Base-by-base conservation (phyloP, 345 rosid genomes). In the Salix viminalis region DNA sequence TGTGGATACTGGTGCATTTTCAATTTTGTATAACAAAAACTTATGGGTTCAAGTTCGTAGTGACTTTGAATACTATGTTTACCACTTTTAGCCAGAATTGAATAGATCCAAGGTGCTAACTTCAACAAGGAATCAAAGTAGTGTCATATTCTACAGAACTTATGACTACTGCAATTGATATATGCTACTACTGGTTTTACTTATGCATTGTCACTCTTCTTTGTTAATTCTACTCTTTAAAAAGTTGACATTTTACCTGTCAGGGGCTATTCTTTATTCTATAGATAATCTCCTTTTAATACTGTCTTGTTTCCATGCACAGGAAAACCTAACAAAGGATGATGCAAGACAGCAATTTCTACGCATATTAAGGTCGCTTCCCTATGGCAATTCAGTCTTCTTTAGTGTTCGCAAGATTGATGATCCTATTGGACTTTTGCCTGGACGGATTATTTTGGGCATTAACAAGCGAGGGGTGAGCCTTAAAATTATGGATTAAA, bases 381-480 rank as follows among this genome's bases (percentile, higher is more conserved):
- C 97, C 39, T 96, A 96, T 79, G 98, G 99, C 69, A 93, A 91
- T 78, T 96, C 99, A 6, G 93, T 96, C 48, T 96, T 96, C 88
- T 96, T 93, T 34, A 81, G 96, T 28, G 96, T 93, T 56, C 94
- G 98, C 71, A 96, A 93, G 84, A 96, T 96, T 76, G 99, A 91
- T 84, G 99, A 96, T 91, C 98, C 99, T 4, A 96, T 92, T 79
- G 99, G 98, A 37, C 96, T 96, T 86, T 82, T 96, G 79, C 99
- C 97, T 1, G 99, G 99, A 50, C 79, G 96, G 71, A 92, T 96
- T 48, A 85, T 96, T 82, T 77, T 96, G 89, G 99, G 99, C 42
- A 96, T 96, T 80, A 93, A 96, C 79, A 96, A 89, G 85, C 94
- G 98, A 66, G 99, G 98, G 94, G 99, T 96, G 60, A 87, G 96